phyloP scores from a whole-genome alignment of 306 rosid species.

The Quercus parvula region DNA sequence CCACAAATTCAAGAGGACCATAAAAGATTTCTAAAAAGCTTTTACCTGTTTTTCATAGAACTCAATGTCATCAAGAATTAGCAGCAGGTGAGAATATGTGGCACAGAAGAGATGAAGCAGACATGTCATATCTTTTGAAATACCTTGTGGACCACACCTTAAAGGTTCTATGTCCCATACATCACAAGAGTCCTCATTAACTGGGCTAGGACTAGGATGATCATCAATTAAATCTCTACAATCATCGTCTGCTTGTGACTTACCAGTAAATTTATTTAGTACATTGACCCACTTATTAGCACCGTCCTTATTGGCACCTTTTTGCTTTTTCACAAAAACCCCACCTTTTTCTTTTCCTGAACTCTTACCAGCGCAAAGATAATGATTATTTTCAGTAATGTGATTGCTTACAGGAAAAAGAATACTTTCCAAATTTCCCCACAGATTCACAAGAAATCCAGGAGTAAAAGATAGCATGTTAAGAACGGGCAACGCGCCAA shows the following conservation, averaged over 20 bases:
- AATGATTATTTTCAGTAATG: conserved; percentile 25
- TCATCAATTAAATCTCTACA: conserved; percentile 24
- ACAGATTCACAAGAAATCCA: conserved; percentile 73
- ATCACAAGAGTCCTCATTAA: conserved; percentile 49
- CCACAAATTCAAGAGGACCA: conserved; percentile 3
- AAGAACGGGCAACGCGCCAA: conserved; percentile 73
- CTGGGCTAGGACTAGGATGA: conserved; percentile 48
- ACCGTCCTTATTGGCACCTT: conserved; percentile 55
- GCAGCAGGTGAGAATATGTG: conserved; percentile 85
- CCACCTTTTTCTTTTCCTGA: conserved; percentile 35
- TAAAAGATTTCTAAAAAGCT: conserved; percentile 1
- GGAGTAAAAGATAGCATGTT: conserved; percentile 95
- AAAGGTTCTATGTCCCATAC: conserved; percentile 75
- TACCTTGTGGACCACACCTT: conserved; percentile 77
- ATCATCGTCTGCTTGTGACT: conserved; percentile 50
- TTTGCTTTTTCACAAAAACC: conserved; percentile 48
- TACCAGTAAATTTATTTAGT: conserved; percentile 72
- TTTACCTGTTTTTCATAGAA: conserved; percentile 92
- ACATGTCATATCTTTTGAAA: conserved; percentile 66
- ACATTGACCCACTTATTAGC: conserved; percentile 70
- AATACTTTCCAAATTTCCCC: conserved; percentile 67
- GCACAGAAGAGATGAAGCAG: conserved; percentile 91
- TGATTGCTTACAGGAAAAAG: conserved; percentile 47
- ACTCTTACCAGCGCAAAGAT: conserved; percentile 25
- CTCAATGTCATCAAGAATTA: conserved; percentile 96